Evolutionary conservation across 768 basidiomycete genomes (phyloP).

Genomic region (Suillus lakei): DNA sequence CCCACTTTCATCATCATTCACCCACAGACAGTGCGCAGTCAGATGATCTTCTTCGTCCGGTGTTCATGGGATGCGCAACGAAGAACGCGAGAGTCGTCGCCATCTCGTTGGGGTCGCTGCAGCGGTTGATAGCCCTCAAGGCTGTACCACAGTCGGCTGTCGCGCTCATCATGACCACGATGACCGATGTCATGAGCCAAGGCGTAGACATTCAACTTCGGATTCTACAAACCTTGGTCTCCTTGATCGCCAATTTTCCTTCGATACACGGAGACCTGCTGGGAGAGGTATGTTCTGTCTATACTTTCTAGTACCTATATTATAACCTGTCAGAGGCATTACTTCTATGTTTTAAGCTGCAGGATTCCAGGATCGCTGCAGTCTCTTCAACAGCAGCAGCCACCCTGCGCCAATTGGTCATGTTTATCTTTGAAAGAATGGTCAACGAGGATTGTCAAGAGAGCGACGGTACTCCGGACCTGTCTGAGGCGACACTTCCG

Average conservation of each 20-base stretch:
- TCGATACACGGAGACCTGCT: conserved; percentile 79
- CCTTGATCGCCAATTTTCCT: conserved; percentile 86
- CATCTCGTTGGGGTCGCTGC: conserved; percentile 88
- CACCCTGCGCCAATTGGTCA: conserved; percentile 92
- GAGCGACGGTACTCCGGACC: conserved; percentile 13
- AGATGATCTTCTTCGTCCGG: conserved; percentile 79
- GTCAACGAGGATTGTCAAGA: conserved; percentile 70
- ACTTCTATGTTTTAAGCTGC: conserved; percentile 91
- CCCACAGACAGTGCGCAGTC: conserved; percentile 74
- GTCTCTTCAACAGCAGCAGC: conserved; percentile 97
- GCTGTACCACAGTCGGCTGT: conserved; percentile 84
- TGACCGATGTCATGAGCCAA: conserved; percentile 87
- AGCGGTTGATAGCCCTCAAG: conserved; percentile 85
- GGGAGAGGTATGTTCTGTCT: conserved; percentile 65
- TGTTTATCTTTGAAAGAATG: conserved; percentile 98
- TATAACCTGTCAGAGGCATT: conserved; percentile 59
- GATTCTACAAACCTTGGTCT: conserved; percentile 89
- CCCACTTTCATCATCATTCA: conserved; percentile 16
- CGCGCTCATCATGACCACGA: conserved; percentile 77
- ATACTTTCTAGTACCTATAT: not conserved
- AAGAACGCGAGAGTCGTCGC: conserved; percentile 93
- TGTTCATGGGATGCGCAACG: conserved; percentile 93
- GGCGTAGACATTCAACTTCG: conserved; percentile 96
- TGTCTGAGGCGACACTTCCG: conserved; percentile 57
- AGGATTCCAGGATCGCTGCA: conserved; percentile 94